Percentiles rank a stretch among this genome's conserved stretches.
phyloP scores from a whole-genome alignment of 228 moss, liverwort and hornwort genomes.

The Sphagnum fallax region DNA sequence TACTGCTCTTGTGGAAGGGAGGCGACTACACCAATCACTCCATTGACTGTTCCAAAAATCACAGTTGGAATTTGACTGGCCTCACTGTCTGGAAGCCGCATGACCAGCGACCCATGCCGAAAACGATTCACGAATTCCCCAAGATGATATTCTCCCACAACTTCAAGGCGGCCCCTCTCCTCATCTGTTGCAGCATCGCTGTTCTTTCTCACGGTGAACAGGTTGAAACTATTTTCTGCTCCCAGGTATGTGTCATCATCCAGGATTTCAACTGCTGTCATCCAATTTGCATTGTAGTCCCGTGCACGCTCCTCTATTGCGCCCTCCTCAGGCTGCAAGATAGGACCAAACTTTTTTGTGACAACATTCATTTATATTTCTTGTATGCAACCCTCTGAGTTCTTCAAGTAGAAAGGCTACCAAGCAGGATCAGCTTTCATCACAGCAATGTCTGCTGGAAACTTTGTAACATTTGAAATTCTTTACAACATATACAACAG shows the following conservation, averaged over 20 bases:
- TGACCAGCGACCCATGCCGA: conserved; percentile 91
- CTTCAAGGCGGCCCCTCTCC: conserved; percentile 87
- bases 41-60: conserved; percentile 90
- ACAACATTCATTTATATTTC: not conserved
- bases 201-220: conserved; percentile 89
- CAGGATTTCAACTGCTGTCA: conserved; percentile 90
- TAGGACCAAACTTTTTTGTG: not conserved
- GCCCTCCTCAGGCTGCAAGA: conserved; percentile 85
- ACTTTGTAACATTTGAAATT: no score
- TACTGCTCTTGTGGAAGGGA: conserved; percentile 91
- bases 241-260: conserved; percentile 92
- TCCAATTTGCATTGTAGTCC: conserved; percentile 95
- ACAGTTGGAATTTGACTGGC: conserved; percentile 92
- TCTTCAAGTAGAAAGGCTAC: no score
- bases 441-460: no score
- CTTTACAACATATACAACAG: no score
- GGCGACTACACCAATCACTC: conserved; percentile 95
- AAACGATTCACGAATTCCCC: conserved; percentile 99
- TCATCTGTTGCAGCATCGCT: conserved; percentile 98
- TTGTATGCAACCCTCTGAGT: no score
- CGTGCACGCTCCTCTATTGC: conserved; percentile 97
- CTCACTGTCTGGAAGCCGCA: conserved; percentile 90
- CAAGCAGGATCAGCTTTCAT: no score
- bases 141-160: conserved; percentile 89
- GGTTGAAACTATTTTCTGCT: conserved; percentile 95